Conservation (phyloP, 176 grass and related monocot genomes). For the Oryza meridionalis region DNA sequence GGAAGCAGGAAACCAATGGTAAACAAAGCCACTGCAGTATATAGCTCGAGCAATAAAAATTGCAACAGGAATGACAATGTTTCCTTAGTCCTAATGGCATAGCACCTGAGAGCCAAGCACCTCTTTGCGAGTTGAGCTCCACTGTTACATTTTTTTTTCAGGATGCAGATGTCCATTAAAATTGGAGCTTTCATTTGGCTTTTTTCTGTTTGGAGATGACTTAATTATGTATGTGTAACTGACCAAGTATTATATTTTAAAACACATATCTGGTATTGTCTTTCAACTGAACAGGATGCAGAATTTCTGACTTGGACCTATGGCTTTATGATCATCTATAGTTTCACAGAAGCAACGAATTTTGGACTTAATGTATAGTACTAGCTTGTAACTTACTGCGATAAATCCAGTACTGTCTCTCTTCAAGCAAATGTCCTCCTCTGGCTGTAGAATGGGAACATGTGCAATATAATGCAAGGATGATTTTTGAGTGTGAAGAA, state of each 20-base stretch:
- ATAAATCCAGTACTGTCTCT: slow-evolving; percentile 19
- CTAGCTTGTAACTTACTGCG: background rate
- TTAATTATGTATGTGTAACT: background rate
- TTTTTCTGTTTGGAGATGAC: background rate
- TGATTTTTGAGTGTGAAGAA: background rate
- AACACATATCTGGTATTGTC: slow-evolving; percentile 5
- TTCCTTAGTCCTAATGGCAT: background rate
- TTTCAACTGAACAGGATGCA: slow-evolving; percentile 17
- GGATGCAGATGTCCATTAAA: background rate
- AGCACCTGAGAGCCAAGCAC: background rate
- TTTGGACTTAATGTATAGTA: background rate
- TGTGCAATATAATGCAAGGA: slow-evolving; percentile 1
- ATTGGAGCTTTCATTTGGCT: background rate
- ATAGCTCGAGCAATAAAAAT: background rate
- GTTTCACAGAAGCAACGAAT: background rate
- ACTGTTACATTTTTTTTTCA: background rate
- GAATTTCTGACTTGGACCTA: background rate
- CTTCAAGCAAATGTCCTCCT: background rate
- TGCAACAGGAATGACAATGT: background rate
- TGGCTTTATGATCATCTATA: slow-evolving; percentile 17
- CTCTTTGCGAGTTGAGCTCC: background rate
- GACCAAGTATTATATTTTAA: background rate
- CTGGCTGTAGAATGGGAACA: slow-evolving; percentile 4
- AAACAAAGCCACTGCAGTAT: background rate
- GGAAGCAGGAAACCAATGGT: background rate